phyloP scores from a whole-genome alignment of 1,139 yeast genomes.

The Geotrichum klebahnii region DNA sequence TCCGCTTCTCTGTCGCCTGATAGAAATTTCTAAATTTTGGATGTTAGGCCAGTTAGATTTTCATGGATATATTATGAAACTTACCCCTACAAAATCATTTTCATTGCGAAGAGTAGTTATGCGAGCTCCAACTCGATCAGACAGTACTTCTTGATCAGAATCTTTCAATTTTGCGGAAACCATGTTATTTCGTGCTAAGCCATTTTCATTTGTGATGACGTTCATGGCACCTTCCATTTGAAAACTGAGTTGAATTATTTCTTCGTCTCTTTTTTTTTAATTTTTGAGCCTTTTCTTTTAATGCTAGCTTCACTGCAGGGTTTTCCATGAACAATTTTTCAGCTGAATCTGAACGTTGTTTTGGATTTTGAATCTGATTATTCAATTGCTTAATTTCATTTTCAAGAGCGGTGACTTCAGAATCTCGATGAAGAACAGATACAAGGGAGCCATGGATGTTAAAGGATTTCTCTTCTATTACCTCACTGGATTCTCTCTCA shows the following conservation, averaged over 20 bases:
- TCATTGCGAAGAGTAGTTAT: constrained; percentile 61
- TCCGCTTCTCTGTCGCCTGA: constrained; percentile 71
- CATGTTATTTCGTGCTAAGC: no score
- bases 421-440: constrained; percentile 24
- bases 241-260: constrained; percentile 56
- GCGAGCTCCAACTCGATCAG: constrained; percentile 68
- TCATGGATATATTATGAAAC: constrained; percentile 8
- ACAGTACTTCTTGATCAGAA: constrained; percentile 64
- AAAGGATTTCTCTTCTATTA: no score
- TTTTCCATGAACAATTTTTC: constrained; percentile 22
- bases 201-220: constrained; percentile 49
- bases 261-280: constrained; percentile 51
- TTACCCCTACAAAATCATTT: constrained; percentile 57
- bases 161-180: no score
- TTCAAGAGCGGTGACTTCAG: constrained; percentile 14
- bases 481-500: no score
- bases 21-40: constrained; percentile 50
- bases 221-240: constrained; percentile 61
- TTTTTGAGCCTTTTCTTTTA: constrained; percentile 50
- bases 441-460: no score
- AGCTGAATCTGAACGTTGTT: neutral
- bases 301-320: constrained; percentile 33
- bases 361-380: constrained; percentile 3
- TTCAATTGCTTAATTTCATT: constrained; percentile 11
- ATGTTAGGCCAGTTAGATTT: constrained; percentile 6